Percentiles rank a stretch among this genome's conserved stretches.
Evolutionary conservation across 768 basidiomycete species (phyloP).

Genomic region (Crassisporium funariophilum): DNA sequence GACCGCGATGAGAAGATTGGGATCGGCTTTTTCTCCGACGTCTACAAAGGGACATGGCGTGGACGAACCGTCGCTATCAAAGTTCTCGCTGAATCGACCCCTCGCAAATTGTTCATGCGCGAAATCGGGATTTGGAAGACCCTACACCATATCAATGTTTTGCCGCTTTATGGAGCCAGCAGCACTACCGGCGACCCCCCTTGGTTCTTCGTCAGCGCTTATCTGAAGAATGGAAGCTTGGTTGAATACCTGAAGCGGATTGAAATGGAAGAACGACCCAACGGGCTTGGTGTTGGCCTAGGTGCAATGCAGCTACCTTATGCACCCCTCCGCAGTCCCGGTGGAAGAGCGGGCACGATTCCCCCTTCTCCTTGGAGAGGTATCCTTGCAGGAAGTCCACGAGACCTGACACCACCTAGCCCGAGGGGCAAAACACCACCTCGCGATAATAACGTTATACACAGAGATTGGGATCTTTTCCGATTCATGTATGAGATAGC

Average conservation of each 20-base stretch:
- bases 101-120: conserved; percentile 63
- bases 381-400: neutral
- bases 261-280: conserved; percentile 21
- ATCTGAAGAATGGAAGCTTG: conserved; percentile 65
- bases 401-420: conserved; percentile 11
- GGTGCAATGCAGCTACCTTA: conserved; percentile 9
- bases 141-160: conserved; percentile 68
- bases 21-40: conserved; percentile 74
- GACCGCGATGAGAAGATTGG: conserved; percentile 71
- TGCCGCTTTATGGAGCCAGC: conserved; percentile 78
- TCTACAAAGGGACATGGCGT: conserved; percentile 78
- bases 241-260: conserved; percentile 55
- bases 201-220: conserved; percentile 81
- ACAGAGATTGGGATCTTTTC: conserved; percentile 46
- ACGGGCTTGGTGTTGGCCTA: conserved; percentile 21
- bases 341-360: conserved; percentile 15
- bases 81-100: conserved; percentile 62
- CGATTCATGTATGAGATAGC: conserved; percentile 76
- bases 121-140: conserved; percentile 75
- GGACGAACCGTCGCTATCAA: conserved; percentile 71
- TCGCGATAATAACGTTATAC: conserved; percentile 14
- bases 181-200: conserved; percentile 69
- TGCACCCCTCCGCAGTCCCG: conserved; percentile 3
- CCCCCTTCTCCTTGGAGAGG: conserved; percentile 12
- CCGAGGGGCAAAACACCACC: conserved; percentile 6